Conservation (phyloP, 2,329 filamentous ascomycete genomes). For the Pyricularia pennisetigena region DNA sequence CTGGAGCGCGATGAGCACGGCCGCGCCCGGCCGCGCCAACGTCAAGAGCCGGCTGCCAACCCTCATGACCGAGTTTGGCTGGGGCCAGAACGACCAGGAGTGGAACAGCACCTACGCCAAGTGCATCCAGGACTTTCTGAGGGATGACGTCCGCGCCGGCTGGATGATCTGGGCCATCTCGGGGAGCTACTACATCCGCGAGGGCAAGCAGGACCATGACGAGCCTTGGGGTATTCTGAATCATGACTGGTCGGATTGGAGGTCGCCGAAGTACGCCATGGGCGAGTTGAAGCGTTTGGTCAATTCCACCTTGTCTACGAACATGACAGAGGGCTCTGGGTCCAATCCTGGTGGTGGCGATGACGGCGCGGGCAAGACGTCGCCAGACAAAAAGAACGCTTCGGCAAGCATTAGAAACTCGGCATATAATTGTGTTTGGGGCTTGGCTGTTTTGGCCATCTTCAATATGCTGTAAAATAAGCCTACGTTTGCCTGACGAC, state of each 20-base stretch:
- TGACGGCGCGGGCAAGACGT: background rate
- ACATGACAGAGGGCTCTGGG: background rate
- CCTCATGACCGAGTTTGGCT: constrained; percentile 21
- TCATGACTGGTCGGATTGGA: constrained; percentile 8
- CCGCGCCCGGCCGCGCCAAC: constrained; percentile 11
- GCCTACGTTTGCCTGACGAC: background rate
- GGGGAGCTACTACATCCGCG: constrained; percentile 7
- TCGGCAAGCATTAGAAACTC: background rate
- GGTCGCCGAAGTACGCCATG: background rate
- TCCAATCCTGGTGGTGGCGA: background rate
- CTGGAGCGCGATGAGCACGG: constrained; percentile 25
- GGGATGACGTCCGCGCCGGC: constrained; percentile 18
- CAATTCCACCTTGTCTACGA: background rate
- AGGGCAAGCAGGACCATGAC: constrained; percentile 6
- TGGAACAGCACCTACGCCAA: constrained; percentile 23
- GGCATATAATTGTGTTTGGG: background rate
- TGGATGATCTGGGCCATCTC: constrained; percentile 8
- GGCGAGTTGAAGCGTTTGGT: background rate
- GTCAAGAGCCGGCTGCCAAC: constrained; percentile 2
- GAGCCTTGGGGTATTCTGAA: constrained; percentile 7
- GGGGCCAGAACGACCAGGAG: constrained; percentile 19
- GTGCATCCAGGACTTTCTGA: constrained; percentile 32
- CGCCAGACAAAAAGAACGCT: background rate
- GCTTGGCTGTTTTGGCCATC: background rate
- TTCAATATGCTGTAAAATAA: background rate